Base-by-base conservation (phyloP, 2,329 filamentous ascomycete species). In the Sphaceloma murrayae region DNA sequence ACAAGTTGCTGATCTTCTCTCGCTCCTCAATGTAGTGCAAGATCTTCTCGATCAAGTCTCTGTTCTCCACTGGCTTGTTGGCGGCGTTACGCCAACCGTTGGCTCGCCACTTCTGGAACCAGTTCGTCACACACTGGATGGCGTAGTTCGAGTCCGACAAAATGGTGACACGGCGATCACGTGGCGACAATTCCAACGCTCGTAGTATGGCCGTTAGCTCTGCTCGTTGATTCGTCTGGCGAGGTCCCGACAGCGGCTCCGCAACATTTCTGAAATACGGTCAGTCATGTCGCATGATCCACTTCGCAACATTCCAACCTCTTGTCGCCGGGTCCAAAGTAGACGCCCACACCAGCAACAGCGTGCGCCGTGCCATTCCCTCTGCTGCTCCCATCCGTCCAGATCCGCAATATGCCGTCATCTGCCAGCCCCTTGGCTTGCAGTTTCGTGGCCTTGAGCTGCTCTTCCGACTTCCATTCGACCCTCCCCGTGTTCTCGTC, bases 151-250 rank as follows among this genome's bases (percentile, higher is more conserved):
- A 91, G 64, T 98, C 91, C n/a, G 80, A 87, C 58, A 80, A 74
- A 52, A 98, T 93, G 46, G 79, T 73, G 9, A 93, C 74, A 48
- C 78, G 70, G 46, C 82, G 73, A 47, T 80, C 70, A 11, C 74
- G 64, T 1, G 84, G 80, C 2, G 80, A 78, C 34, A 81, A 75
- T 56, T 95, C 78, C 16, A 96, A 70, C 1, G 88, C 88, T 46
- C 88, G 82, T 21, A 85, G 69, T 50, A 96, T 82, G 5, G 87
- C 91, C 17, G 84, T 88, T 47, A 98, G 70, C 66, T 98, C 91
- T n/a, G 89, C 91, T 2, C 91, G 83, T 62, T 96, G 86, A 60
- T 98, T 98, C 1, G 91, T 96, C 64, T 96, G 91, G 7, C 72
- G 70, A 11, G 73, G 68, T 40, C 86, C 86, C 42, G 71, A 64